These are phyloP conservation scores for Phytomonas sp. DNA, from an alignment of 208 protist genomes.

Conservation along the genomic window DNA sequence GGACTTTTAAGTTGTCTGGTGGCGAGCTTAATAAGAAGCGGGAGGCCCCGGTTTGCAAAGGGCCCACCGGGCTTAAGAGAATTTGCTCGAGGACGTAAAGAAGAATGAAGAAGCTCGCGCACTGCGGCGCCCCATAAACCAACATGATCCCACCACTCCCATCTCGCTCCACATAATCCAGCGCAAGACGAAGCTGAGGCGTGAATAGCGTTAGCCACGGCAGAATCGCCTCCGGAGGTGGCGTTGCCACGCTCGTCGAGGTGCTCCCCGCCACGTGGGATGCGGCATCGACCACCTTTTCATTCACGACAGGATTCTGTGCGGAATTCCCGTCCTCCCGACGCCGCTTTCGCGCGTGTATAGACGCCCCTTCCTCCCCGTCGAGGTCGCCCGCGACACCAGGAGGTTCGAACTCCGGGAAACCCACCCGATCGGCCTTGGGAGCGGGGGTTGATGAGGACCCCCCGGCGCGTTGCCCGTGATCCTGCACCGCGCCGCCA, in stretches of 20 bases:
- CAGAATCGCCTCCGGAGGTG: conserved; percentile 16
- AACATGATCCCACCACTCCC: conserved; percentile 56
- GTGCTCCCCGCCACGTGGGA: not conserved
- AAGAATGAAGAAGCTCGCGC: conserved; percentile 61
- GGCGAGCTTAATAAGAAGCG: not conserved
- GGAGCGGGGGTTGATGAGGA: not conserved
- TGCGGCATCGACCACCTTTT: not conserved
- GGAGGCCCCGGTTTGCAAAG: not conserved
- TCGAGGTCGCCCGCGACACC: too few relatives aligned
- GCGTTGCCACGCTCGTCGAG: not conserved
- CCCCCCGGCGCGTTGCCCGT: conserved; percentile 41
- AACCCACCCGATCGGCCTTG: not conserved
- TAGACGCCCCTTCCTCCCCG: not conserved
- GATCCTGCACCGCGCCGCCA: conserved; percentile 68
- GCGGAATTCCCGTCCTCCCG: not conserved
- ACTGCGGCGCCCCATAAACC: conserved; percentile 64
- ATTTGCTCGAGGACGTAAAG: conserved; percentile 31
- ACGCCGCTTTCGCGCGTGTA: not conserved
- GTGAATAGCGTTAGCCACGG: conserved; percentile 75
- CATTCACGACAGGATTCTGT: not conserved
- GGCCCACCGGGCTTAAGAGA: not conserved
- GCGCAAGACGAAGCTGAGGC: conserved; percentile 51
- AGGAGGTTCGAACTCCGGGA: too few relatives aligned
- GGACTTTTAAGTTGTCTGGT: conserved; percentile 16
- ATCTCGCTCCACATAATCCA: conserved; percentile 24